phyloP scores from a whole-genome alignment of 2,329 filamentous ascomycete species.

The Calonectria pseudoturangicola region DNA sequence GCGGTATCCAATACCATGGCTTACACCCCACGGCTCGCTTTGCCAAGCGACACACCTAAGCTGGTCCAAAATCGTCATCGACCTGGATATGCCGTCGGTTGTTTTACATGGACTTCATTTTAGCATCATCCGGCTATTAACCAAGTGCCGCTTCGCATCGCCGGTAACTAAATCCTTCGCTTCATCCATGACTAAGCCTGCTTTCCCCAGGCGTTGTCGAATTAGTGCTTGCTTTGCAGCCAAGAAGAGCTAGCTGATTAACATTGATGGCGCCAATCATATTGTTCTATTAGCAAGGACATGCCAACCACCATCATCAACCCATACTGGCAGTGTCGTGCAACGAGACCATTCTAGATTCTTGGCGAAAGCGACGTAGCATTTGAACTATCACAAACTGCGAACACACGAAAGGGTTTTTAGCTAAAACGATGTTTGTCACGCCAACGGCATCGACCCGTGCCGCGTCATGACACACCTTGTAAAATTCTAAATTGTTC shows the following conservation, averaged over 20 bases:
- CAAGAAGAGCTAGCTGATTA: slow-evolving; percentile 21
- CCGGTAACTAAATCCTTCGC: slow-evolving; percentile 22
- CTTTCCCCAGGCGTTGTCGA: neutral
- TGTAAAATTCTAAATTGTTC: slow-evolving; percentile 25
- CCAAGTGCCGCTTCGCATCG: slow-evolving; percentile 25
- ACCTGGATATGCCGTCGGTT: slow-evolving; percentile 6
- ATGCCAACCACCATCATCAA: neutral
- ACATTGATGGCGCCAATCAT: slow-evolving; percentile 22
- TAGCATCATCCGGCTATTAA: slow-evolving; percentile 8
- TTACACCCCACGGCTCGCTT: slow-evolving; percentile 10
- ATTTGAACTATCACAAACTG: slow-evolving; percentile 4
- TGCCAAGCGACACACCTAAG: slow-evolving; percentile 18
- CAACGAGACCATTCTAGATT: slow-evolving; percentile 20
- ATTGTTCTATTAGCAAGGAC: neutral
- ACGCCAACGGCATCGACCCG: slow-evolving; percentile 16
- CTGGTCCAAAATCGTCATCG: neutral
- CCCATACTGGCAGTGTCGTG: neutral
- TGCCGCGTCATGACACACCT: slow-evolving; percentile 16
- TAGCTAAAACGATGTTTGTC: slow-evolving; percentile 14
- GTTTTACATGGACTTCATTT: neutral
- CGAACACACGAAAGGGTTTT: neutral
- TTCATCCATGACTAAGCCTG: slow-evolving; percentile 2
- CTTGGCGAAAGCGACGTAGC: slow-evolving; percentile 9
- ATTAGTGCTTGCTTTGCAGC: neutral
- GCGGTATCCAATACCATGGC: slow-evolving; percentile 12